A percentile compares a stretch with the other conserved stretches of the same genome.
Conservation (phyloP, 768 basidiomycete species). For the Leccinum barrowsii region DNA sequence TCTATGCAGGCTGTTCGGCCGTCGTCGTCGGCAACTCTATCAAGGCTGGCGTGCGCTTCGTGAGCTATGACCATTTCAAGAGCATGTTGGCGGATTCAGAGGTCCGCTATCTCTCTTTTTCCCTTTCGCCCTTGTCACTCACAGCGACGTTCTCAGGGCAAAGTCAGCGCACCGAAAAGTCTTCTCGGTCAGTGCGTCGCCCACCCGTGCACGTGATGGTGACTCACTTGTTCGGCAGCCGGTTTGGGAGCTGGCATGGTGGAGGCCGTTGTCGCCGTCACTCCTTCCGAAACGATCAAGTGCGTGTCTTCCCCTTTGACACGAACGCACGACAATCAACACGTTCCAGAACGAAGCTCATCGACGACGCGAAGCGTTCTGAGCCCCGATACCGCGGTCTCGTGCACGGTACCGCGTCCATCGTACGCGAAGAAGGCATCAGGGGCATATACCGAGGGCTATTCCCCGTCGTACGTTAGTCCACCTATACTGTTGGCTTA, state of each 20-base stretch:
- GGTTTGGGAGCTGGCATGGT: conserved; percentile 86
- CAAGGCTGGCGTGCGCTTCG: conserved; percentile 95
- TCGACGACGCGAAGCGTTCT: conserved; percentile 87
- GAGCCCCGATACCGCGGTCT: conserved; percentile 85
- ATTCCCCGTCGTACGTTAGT: conserved; percentile 78
- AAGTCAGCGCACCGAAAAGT: conserved; percentile 83
- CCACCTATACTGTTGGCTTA: neutral
- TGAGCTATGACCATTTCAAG: conserved; percentile 94
- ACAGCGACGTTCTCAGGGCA: conserved; percentile 58
- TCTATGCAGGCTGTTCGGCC: conserved; percentile 93
- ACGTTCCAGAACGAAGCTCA: conserved; percentile 86
- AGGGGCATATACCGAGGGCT: conserved; percentile 85
- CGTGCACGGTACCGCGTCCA: conserved; percentile 76
- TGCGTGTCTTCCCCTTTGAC: conserved; percentile 34
- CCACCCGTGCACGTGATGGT: neutral
- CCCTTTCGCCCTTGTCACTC: neutral
- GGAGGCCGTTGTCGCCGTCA: conserved; percentile 93
- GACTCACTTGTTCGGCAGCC: conserved; percentile 38
- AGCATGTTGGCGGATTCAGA: conserved; percentile 73
- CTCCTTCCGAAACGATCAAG: conserved; percentile 99
- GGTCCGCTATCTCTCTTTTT: conserved; percentile 37
- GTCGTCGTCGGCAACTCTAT: conserved; percentile 86
- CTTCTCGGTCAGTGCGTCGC: conserved; percentile 55
- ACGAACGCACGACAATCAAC: neutral
- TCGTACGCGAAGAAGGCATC: conserved; percentile 83